Base-by-base conservation (phyloP, 495 filamentous ascomycete species). In the Aspergillus carlsbadensis region DNA sequence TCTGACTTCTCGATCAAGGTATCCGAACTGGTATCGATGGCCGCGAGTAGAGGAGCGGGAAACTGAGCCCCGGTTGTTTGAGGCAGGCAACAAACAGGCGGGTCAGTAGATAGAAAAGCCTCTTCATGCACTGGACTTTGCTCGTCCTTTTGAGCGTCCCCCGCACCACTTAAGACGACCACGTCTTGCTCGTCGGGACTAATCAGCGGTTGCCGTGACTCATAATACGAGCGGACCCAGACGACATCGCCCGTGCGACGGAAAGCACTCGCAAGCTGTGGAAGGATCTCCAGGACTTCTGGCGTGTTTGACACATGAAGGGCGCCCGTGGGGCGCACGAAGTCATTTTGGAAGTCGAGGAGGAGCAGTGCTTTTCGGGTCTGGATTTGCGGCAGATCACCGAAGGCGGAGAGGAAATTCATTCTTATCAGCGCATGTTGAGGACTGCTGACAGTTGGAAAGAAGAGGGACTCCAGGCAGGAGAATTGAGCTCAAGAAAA, bases 291-390 rank as follows among this genome's bases (percentile, higher is more conserved):
- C 18, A 94, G 67, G 48, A 91, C 89, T 13, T 86, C 83, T 8
- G 81, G 72, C 17, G 84, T 83, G 40, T 83, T 81, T 40, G 75
- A 76, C 39, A 91, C 81, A 34, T 86, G 80, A 33, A 96, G 75
- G 37, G 84, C 83, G 31, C 88, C 91, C 35, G 83, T 80, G 1
- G 83, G 70, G 24, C 83, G 81, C 41, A 96, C 69, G 64, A 97
- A 96, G 70, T 97, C 94, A 67, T 96, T 96, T 59, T 98, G 94
- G 20, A 96, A 81, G 65, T 96, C 92, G 49, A 97, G 76, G 13
- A 96, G 68, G 21, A 98, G 74, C 36, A 98, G 72, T 1, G 91
- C 94, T 74, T 92, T 89, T 46, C 91, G 84, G 10, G 92, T 94
- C 52, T 82, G 73, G 52, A 88, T 80, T 18, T 69, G 65, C 14